These are phyloP conservation scores for Roridomyces roridus DNA, from an alignment of 768 basidiomycete genomes.

Conservation along the genomic window DNA sequence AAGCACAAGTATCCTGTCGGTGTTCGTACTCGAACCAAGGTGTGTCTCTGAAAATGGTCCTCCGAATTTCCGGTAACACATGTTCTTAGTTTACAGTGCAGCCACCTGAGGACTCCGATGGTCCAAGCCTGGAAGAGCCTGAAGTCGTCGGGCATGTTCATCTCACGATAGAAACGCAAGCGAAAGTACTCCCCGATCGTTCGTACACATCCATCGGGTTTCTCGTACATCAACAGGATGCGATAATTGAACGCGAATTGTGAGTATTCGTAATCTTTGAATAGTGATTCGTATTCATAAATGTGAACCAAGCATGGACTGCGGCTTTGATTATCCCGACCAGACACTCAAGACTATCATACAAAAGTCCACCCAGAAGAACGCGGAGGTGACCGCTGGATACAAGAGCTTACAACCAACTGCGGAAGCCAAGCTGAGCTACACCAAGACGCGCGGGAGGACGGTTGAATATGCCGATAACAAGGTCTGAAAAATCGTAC, in stretches of 20 bases:
- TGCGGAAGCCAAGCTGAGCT: neutral
- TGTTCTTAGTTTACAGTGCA: constrained; percentile 1
- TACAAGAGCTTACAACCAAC: neutral
- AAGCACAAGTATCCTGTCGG: neutral
- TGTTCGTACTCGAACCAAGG: neutral
- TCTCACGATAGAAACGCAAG: constrained; percentile 1
- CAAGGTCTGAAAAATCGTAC: neutral
- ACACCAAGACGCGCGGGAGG: neutral
- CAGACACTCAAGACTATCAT: constrained; percentile 1
- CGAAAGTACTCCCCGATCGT: constrained; percentile 4
- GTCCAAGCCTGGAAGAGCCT: neutral
- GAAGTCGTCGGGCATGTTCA: constrained; percentile 1
- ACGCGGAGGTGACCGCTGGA: neutral
- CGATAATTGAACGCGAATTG: constrained; percentile 1
- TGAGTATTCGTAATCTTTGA: neutral
- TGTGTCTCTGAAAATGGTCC: neutral
- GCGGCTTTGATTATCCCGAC: constrained; percentile 9
- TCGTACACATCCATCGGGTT: constrained; percentile 11
- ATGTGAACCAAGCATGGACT: neutral
- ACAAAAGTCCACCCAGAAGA: neutral
- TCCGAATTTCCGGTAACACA: neutral
- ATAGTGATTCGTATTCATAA: neutral
- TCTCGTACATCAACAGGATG: constrained; percentile 3
- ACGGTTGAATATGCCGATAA: neutral
- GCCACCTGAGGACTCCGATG: neutral